Percentiles rank a stretch among this genome's conserved stretches.
Evolutionary conservation across 306 rosid genomes (phyloP).

Genomic region (Leucaena leucocephala): DNA sequence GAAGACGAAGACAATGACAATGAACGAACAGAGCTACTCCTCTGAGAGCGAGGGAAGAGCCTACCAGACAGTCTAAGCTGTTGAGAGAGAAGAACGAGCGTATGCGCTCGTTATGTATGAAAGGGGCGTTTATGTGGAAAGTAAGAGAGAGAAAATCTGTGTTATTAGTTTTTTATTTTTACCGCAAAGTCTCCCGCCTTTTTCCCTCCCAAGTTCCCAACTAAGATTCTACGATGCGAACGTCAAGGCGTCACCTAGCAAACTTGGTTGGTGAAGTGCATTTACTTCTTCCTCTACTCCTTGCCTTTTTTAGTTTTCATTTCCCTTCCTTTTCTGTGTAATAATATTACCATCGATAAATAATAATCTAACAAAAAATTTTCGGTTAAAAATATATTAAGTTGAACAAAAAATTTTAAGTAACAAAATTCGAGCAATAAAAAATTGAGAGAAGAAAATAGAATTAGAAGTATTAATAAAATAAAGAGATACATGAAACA

Average conservation of each 20-base stretch:
- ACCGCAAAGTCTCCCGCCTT: constrained; percentile 5
- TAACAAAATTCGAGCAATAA: neutral
- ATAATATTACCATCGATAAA: neutral
- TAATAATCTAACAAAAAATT: neutral
- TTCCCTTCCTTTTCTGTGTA: neutral
- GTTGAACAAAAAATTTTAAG: neutral
- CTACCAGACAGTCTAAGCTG: constrained; percentile 37
- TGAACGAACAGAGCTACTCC: neutral
- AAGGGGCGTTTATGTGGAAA: neutral
- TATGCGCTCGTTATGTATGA: neutral
- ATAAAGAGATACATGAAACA: too few species aligned
- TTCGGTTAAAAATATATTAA: neutral
- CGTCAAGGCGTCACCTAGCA: constrained; percentile 4
- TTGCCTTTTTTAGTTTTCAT: neutral
- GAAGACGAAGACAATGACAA: neutral
- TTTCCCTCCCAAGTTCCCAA: constrained; percentile 38
- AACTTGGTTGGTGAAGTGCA: neutral
- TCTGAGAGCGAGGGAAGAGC: neutral
- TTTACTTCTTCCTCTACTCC: neutral
- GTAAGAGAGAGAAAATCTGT: fast-evolving
- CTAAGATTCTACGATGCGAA: constrained; percentile 9
- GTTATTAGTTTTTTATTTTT: neutral
- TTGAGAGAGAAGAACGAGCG: neutral
- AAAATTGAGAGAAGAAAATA: neutral
- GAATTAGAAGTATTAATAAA: too few species aligned